phyloP scores from a whole-genome alignment of 148 eudicot species.

The Silene uniflora region DNA sequence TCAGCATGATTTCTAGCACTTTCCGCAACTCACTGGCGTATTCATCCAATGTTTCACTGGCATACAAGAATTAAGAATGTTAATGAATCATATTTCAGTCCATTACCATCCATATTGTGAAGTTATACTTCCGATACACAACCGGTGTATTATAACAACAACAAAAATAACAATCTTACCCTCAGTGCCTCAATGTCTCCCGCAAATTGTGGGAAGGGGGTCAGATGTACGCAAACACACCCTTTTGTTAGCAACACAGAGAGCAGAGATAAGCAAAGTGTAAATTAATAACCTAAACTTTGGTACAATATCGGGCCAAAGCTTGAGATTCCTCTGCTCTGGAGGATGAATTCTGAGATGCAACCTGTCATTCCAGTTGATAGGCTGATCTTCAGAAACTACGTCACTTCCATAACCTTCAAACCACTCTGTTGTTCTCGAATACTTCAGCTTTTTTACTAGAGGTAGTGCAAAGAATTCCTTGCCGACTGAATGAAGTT shows the following conservation, averaged over 20 bases:
- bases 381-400: conserved; percentile 21
- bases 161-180: no score
- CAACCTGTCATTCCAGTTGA: conserved; percentile 35
- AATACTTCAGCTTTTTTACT: conserved; percentile 29
- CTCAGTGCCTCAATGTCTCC: no score
- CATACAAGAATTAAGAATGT: neutral
- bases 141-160: no score
- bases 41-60: conserved; percentile 18
- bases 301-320: conserved; percentile 30
- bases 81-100: no score
- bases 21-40: neutral
- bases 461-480: conserved; percentile 31
- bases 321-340: conserved; percentile 20
- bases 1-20: conserved; percentile 25
- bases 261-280: no score
- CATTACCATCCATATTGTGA: no score
- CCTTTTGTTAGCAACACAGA: no score
- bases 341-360: conserved; percentile 27
- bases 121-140: no score
- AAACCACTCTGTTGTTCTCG: conserved; percentile 12
- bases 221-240: no score
- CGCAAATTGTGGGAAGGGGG: no score
- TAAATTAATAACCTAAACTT: conserved; percentile 23
- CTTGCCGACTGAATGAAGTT: conserved; percentile 19
- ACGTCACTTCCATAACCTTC: conserved; percentile 39